These are phyloP conservation scores for Ogataea pilisensis DNA, from an alignment of 805 yeast genomes.

Conservation along the genomic window DNA sequence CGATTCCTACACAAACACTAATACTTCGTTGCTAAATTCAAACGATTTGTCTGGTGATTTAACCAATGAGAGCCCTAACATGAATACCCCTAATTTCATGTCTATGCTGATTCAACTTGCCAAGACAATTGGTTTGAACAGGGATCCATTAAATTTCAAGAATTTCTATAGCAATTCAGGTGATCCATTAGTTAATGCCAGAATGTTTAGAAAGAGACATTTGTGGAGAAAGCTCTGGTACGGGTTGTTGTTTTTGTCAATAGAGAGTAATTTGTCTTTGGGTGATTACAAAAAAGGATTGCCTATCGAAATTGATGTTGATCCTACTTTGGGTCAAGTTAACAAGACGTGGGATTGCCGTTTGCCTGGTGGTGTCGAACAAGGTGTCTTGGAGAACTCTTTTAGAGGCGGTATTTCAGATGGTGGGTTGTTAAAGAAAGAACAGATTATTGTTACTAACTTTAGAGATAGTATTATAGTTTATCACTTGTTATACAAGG, in stretches of 20 bases:
- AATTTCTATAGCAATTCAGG: constrained; percentile 28
- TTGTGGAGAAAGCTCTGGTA: constrained; percentile 40
- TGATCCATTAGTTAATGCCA: constrained; percentile 28
- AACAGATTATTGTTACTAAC: constrained; percentile 44
- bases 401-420: constrained; percentile 22
- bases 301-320: constrained; percentile 34
- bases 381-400: constrained; percentile 32
- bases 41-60: constrained; percentile 35
- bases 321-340: constrained; percentile 31
- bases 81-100: constrained; percentile 34
- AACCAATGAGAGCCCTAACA: constrained; percentile 32
- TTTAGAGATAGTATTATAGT: constrained; percentile 44
- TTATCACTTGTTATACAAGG: constrained; percentile 39
- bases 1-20: constrained; percentile 35
- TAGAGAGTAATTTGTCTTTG: constrained; percentile 33
- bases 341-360: constrained; percentile 36
- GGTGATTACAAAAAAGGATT: constrained; percentile 36
- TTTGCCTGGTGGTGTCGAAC: constrained; percentile 36
- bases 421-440: constrained; percentile 28
- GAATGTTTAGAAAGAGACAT: constrained; percentile 33
- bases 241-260: constrained; percentile 30
- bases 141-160: constrained; percentile 43
- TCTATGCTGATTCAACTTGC: constrained; percentile 40
- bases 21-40: constrained; percentile 18
- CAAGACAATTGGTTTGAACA: constrained; percentile 41